Evolutionary conservation across 2,329 filamentous ascomycete species (phyloP).

Genomic region (Aspergillus sp.): DNA sequence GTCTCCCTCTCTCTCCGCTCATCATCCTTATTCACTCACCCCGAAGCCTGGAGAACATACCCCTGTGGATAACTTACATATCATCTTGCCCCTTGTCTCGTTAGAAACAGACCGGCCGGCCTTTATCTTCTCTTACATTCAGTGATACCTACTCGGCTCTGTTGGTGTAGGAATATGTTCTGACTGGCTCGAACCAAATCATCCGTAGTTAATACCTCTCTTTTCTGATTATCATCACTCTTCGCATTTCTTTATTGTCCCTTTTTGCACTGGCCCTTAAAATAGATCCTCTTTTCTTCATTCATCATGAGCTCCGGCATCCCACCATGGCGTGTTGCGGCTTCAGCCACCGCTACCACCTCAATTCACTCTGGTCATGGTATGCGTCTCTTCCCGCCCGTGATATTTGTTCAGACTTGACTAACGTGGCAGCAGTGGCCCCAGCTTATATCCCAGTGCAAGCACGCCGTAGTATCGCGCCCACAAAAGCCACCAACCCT

Average conservation of each 20-base stretch:
- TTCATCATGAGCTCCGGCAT: conserved; percentile 41
- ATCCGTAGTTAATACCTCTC: conserved; percentile 21
- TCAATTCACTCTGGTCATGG: conserved; percentile 35
- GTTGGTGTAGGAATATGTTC: conserved; percentile 19
- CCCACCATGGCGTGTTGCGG: conserved; percentile 42
- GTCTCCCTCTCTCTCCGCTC: not conserved
- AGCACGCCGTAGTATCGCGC: conserved; percentile 62
- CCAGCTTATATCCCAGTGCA: conserved; percentile 64
- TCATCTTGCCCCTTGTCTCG: not conserved
- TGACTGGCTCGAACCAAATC: conserved; percentile 15
- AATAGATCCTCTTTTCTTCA: conserved; percentile 19
- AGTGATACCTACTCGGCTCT: not conserved
- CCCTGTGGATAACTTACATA: not conserved
- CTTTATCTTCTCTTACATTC: not conserved
- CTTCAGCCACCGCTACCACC: conserved; percentile 31
- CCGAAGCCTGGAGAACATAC: not conserved
- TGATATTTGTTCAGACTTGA: not conserved
- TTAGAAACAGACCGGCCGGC: not conserved
- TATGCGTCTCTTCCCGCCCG: conserved; percentile 24
- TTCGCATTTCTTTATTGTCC: conserved; percentile 13
- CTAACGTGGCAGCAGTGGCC: conserved; percentile 37
- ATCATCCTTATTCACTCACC: not conserved
- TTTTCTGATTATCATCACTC: conserved; percentile 16
- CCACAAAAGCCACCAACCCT: conserved; percentile 32
- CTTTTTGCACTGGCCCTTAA: conserved; percentile 13